Evolutionary conservation across 306 rosid genomes (phyloP).

Genomic region (Canavalia gladiata): DNA sequence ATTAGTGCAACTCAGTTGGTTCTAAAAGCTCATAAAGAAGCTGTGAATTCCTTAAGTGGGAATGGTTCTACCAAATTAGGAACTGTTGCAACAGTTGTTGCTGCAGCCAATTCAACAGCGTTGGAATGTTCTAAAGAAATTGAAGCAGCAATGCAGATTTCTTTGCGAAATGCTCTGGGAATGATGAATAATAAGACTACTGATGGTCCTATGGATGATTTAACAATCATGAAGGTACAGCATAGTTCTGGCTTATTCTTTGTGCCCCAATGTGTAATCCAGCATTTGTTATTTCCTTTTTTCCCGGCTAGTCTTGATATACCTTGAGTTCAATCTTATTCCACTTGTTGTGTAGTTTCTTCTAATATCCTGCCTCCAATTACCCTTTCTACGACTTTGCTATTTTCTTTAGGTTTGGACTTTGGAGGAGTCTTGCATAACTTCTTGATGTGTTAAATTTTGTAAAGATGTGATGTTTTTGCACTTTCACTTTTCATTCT

Average conservation of each 20-base stretch:
- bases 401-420: slow-evolving; percentile 7
- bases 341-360: slow-evolving; percentile 21
- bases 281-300: slow-evolving; percentile 2
- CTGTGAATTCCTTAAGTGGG: slow-evolving; percentile 96
- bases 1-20: slow-evolving; percentile 93
- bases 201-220: slow-evolving; percentile 97
- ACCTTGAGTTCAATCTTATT: slow-evolving; percentile 9
- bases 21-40: slow-evolving; percentile 97
- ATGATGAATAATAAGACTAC: slow-evolving; percentile 70
- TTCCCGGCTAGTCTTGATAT: slow-evolving; percentile 11
- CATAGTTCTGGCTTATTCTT: slow-evolving; percentile 18
- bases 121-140: slow-evolving; percentile 91
- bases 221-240: slow-evolving; percentile 94
- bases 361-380: not conserved
- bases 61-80: slow-evolving; percentile 92
- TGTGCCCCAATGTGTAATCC: slow-evolving; percentile 33
- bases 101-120: slow-evolving; percentile 98
- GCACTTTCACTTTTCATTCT: not conserved
- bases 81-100: slow-evolving; percentile 95
- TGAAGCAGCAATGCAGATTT: slow-evolving; percentile 98
- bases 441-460: not conserved
- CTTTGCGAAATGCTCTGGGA: slow-evolving; percentile 91
- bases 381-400: not conserved
- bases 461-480: slow-evolving; percentile 3
- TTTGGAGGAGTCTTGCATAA: slow-evolving; percentile 3